phyloP scores from a whole-genome alignment of 164 flowering plant genomes.

The Annona squamosa region DNA sequence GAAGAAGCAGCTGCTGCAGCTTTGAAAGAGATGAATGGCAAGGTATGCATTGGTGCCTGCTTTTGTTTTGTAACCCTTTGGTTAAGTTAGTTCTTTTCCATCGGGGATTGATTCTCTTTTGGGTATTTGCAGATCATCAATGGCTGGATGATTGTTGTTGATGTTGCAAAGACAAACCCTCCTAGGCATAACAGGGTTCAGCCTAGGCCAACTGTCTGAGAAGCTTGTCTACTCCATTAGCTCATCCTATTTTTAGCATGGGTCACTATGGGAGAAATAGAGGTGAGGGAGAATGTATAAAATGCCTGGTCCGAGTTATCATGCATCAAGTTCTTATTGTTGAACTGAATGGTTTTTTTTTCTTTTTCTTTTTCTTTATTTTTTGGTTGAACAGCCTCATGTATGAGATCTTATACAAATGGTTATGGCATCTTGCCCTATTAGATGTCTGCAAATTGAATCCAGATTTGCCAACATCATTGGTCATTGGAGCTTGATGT shows the following conservation, averaged over 20 bases:
- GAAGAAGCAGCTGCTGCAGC: conserved; percentile 90
- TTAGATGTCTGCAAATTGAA: background rate
- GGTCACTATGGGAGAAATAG: background rate
- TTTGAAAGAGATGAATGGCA: conserved; percentile 90
- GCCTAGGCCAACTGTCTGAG: conserved; percentile 17
- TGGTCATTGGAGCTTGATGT: too few species aligned
- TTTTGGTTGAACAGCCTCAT: background rate
- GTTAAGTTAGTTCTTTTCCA: background rate
- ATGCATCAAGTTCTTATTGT: background rate
- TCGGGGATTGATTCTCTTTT: background rate
- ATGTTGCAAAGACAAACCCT: conserved; percentile 75
- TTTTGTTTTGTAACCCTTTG: background rate
- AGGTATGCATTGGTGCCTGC: conserved; percentile 30
- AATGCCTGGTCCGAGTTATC: conserved; percentile 21
- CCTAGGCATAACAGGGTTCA: conserved; percentile 42
- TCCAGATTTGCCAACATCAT: too few species aligned
- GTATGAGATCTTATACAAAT: background rate
- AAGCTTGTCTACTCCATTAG: too few species aligned
- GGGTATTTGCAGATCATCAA: conserved; percentile 70
- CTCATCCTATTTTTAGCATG: background rate
- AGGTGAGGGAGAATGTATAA: conserved; percentile 9
- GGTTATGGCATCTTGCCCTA: background rate
- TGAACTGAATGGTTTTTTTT: background rate
- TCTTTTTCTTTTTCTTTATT: too few species aligned
- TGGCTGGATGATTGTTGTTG: conserved; percentile 90